These are phyloP conservation scores for Amoebophrya sp. DNA, from an alignment of 169 alveolate species.

Conservation along the genomic window DNA sequence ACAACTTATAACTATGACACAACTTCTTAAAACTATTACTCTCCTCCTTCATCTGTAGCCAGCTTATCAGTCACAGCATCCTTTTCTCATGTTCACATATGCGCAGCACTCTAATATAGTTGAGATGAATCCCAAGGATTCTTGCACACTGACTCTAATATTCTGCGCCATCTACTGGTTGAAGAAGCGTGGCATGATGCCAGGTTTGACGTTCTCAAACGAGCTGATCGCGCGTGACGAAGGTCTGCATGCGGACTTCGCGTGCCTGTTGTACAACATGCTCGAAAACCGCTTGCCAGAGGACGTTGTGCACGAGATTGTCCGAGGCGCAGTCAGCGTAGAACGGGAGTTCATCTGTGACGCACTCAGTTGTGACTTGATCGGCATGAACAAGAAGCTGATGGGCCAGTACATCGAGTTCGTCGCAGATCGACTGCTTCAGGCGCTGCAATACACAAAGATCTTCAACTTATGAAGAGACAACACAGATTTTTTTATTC, in stretches of 20 bases:
- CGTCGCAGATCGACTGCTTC: conserved; percentile 93
- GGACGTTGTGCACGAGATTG: conserved; percentile 81
- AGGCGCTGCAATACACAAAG: conserved; percentile 84
- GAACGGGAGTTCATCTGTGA: conserved; percentile 92
- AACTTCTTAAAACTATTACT: too few species aligned
- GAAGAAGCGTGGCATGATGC: conserved; percentile 93
- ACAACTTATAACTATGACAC: too few species aligned
- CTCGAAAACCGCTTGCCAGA: conserved; percentile 74
- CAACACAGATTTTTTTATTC: too few species aligned
- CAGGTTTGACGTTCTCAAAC: conserved; percentile 91
- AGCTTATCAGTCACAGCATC: too few species aligned
- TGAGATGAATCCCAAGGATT: too few species aligned
- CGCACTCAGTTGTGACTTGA: conserved; percentile 92
- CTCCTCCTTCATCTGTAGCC: too few species aligned
- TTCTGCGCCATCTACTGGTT: conserved; percentile 98
- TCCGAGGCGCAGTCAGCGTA: conserved; percentile 91
- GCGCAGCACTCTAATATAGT: too few species aligned
- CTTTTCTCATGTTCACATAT: too few species aligned
- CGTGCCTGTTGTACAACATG: conserved; percentile 86
- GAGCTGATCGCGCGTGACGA: conserved; percentile 97
- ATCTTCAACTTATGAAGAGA: too few species aligned
- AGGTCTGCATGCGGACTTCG: conserved; percentile 98
- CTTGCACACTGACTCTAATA: too few species aligned
- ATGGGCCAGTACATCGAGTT: conserved; percentile 94
- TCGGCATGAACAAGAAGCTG: conserved; percentile 92